Conservation (phyloP, 2,329 filamentous ascomycete species). For the Arthrobotrys megalospora region DNA sequence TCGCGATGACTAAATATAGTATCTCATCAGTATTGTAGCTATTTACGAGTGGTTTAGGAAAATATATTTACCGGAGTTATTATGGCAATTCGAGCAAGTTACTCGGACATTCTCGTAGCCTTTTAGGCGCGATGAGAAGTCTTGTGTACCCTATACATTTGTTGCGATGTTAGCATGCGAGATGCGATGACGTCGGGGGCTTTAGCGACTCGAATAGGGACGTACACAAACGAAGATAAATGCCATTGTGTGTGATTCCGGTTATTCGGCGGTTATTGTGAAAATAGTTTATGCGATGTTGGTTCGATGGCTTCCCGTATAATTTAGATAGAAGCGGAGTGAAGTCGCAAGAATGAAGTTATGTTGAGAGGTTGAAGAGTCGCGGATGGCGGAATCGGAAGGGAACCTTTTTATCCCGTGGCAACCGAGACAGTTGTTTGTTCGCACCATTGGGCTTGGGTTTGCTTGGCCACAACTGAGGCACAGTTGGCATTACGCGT, state of each 20-base stretch:
- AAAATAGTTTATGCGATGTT: background rate
- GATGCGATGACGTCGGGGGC: conserved; percentile 37
- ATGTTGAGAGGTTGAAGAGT: conserved; percentile 7
- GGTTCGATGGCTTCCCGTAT: background rate
- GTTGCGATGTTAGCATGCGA: conserved; percentile 33
- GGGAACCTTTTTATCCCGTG: conserved; percentile 44
- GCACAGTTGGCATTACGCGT: conserved; percentile 58
- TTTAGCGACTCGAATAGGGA: background rate
- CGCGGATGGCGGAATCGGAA: conserved; percentile 41
- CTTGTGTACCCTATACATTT: conserved; percentile 65
- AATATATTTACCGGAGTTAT: conserved; percentile 64
- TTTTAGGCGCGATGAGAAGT: conserved; percentile 69
- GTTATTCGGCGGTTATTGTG: background rate
- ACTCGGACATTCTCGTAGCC: conserved; percentile 71
- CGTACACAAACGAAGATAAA: conserved; percentile 61
- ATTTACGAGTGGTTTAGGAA: background rate
- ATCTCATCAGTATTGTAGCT: background rate
- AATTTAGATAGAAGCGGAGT: background rate
- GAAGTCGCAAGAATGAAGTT: conserved; percentile 30
- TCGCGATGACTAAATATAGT: conserved; percentile 55
- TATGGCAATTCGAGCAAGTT: conserved; percentile 72
- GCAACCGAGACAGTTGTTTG: conserved; percentile 17
- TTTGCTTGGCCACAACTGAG: conserved; percentile 50
- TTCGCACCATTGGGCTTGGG: conserved; percentile 20
- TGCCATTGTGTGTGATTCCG: conserved; percentile 34